These are phyloP conservation scores for Exophiala dermatitidis DNA, from an alignment of 2,329 filamentous ascomycete genomes.

Conservation along the genomic window DNA sequence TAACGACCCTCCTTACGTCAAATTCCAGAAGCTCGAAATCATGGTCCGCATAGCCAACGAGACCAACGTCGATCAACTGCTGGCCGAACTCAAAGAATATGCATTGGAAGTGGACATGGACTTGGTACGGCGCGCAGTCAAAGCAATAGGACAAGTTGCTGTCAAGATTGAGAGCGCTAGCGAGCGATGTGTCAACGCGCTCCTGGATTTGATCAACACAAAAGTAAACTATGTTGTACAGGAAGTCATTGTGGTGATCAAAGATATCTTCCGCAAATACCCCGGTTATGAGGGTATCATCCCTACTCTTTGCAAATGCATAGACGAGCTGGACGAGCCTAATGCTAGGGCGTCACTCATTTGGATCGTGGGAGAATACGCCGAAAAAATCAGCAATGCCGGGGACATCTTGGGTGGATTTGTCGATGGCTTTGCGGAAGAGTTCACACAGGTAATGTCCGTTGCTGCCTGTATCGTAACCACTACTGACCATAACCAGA, in stretches of 20 bases:
- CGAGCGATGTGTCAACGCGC: constrained; percentile 89
- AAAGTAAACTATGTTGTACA: constrained; percentile 99
- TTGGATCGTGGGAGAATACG: constrained; percentile 98
- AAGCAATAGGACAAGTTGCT: constrained; percentile 93
- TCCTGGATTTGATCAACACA: constrained; percentile 89
- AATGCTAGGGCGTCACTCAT: constrained; percentile 84
- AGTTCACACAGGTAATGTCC: constrained; percentile 72
- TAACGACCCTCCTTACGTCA: constrained; percentile 95
- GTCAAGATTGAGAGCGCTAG: constrained; percentile 96
- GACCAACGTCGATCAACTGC: constrained; percentile 86
- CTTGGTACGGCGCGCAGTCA: constrained; percentile 87
- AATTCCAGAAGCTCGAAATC: constrained; percentile 95
- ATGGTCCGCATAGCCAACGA: constrained; percentile 99
- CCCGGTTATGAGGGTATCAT: constrained; percentile 98
- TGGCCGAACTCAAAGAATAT: constrained; percentile 94
- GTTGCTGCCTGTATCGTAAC: constrained; percentile 26
- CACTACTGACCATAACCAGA: constrained; percentile 47
- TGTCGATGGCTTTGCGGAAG: constrained; percentile 89
- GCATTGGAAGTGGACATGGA: constrained; percentile 99
- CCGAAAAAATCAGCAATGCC: constrained; percentile 98
- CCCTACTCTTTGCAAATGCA: constrained; percentile 88
- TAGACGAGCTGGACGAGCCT: constrained; percentile 93
- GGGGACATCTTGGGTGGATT: constrained; percentile 87
- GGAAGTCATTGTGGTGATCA: constrained; percentile 97
- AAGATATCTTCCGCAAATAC: constrained; percentile 96